Conservation (phyloP, 2,329 filamentous ascomycete genomes). For the Penicillium hordei region DNA sequence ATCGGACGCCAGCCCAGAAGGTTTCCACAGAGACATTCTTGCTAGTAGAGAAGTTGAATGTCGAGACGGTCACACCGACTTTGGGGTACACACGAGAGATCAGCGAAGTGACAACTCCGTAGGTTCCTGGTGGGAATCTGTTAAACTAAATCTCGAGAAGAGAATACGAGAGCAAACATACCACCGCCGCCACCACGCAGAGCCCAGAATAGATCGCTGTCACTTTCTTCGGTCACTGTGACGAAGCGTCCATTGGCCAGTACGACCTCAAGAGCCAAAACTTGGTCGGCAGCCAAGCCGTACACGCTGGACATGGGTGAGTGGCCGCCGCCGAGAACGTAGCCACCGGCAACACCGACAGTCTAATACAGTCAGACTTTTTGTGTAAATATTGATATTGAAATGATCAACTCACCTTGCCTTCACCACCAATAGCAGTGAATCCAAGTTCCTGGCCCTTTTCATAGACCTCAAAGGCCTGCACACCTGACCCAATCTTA, state of each 20-base stretch:
- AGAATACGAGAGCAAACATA: neutral
- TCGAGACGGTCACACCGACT: constrained; percentile 28
- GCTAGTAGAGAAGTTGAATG: constrained; percentile 29
- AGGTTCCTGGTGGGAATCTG: constrained; percentile 25
- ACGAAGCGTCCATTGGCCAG: constrained; percentile 28
- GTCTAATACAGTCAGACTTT: constrained; percentile 29
- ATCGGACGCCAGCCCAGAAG: constrained; percentile 32
- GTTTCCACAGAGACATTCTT: constrained; percentile 23
- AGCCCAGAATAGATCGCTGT: constrained; percentile 65
- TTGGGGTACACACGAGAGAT: constrained; percentile 30
- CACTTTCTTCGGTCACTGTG: constrained; percentile 35
- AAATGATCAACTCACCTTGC: constrained; percentile 7
- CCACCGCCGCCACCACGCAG: constrained; percentile 36
- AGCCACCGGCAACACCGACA: constrained; percentile 61
- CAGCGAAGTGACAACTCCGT: constrained; percentile 32
- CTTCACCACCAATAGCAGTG: constrained; percentile 28
- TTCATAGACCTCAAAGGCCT: constrained; percentile 23
- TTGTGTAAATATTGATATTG: neutral
- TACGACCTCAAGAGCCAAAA: constrained; percentile 29
- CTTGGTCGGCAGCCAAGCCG: constrained; percentile 50
- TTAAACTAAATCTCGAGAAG: neutral
- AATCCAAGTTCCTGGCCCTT: constrained; percentile 36
- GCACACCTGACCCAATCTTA: constrained; percentile 56
- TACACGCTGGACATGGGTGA: constrained; percentile 53
- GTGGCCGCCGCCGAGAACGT: constrained; percentile 61